These are phyloP conservation scores for Breynia disticha DNA, from an alignment of 441 rosid species.

Conservation along the genomic window DNA sequence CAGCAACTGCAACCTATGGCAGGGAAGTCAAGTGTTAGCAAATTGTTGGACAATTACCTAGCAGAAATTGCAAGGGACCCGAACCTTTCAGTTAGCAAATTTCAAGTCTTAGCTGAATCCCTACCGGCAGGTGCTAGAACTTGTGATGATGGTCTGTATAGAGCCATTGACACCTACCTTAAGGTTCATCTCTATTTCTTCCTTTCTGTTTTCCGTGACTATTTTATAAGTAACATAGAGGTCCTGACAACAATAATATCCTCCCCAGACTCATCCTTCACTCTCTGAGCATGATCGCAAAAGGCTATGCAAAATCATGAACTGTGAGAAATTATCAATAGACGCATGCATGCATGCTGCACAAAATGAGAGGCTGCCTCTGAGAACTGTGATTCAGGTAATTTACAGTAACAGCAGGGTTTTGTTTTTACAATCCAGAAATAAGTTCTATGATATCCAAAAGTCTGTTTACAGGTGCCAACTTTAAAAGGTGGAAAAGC, in stretches of 20 bases:
- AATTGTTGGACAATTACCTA: conserved; percentile 62
- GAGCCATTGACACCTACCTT: conserved; percentile 83
- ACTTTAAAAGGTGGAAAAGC: too few species aligned
- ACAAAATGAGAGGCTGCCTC: conserved; percentile 78
- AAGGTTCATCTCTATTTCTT: conserved; percentile 38
- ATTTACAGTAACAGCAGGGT: too few species aligned
- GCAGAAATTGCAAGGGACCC: conserved; percentile 74
- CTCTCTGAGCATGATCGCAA: conserved; percentile 60
- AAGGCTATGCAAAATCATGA: conserved; percentile 64
- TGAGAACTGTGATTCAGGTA: conserved; percentile 76
- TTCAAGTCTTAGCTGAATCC: conserved; percentile 67
- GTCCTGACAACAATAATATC: conserved; percentile 3
- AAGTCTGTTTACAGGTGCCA: too few species aligned
- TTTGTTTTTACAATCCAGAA: too few species aligned
- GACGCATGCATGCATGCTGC: conserved; percentile 90
- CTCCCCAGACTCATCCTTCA: conserved; percentile 60
- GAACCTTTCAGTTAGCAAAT: conserved; percentile 56
- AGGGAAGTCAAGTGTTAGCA: conserved; percentile 48
- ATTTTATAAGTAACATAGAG: not conserved
- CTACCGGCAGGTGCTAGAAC: conserved; percentile 55
- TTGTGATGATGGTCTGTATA: conserved; percentile 75
- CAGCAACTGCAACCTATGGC: conserved; percentile 33
- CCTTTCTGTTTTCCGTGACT: conserved; percentile 5
- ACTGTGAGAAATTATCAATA: conserved; percentile 61
- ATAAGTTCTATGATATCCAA: too few species aligned